phyloP scores from a whole-genome alignment of 495 filamentous ascomycete genomes.

The Penicillium paxilli region DNA sequence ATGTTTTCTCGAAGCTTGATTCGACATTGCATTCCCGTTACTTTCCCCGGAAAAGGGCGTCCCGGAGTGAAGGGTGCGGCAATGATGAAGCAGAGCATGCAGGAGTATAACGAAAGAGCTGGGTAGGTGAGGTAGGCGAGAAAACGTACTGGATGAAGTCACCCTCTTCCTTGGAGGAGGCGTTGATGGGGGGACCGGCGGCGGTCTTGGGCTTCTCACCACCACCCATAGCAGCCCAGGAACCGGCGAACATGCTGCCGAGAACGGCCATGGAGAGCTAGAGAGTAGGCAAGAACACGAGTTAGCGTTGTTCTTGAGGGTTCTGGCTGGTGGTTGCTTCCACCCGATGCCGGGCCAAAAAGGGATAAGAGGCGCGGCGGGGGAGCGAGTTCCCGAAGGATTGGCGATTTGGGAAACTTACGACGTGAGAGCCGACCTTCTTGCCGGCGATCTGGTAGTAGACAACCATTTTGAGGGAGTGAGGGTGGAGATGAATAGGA shows the following conservation, averaged over 20 bases:
- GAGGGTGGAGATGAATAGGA: constrained; percentile 32
- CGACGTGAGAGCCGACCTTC: constrained; percentile 90
- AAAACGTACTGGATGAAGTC: constrained; percentile 88
- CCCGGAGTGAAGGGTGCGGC: too few species aligned
- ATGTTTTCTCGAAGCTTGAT: background rate
- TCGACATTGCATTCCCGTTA: too few species aligned
- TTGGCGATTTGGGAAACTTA: constrained; percentile 54
- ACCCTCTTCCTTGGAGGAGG: constrained; percentile 88
- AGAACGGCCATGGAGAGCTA: constrained; percentile 89
- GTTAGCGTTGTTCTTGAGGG: constrained; percentile 2
- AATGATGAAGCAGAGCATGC: too few species aligned
- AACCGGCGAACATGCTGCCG: constrained; percentile 60
- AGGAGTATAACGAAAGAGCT: too few species aligned
- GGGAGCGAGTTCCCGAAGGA: too few species aligned
- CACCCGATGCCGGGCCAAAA: constrained; percentile 16
- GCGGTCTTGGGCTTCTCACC: constrained; percentile 60
- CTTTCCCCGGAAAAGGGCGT: too few species aligned
- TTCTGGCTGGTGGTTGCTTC: constrained; percentile 8
- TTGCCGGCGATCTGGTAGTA: constrained; percentile 84
- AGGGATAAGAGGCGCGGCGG: constrained; percentile 26
- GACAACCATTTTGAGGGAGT: constrained; percentile 72
- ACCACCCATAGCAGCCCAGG: constrained; percentile 56
- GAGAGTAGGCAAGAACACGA: background rate
- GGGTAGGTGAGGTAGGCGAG: too few species aligned
- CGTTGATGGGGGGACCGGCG: constrained; percentile 77